These are phyloP conservation scores for Aureobasidium sp. DNA, from an alignment of 2,329 filamentous ascomycete genomes.

Conservation along the genomic window DNA sequence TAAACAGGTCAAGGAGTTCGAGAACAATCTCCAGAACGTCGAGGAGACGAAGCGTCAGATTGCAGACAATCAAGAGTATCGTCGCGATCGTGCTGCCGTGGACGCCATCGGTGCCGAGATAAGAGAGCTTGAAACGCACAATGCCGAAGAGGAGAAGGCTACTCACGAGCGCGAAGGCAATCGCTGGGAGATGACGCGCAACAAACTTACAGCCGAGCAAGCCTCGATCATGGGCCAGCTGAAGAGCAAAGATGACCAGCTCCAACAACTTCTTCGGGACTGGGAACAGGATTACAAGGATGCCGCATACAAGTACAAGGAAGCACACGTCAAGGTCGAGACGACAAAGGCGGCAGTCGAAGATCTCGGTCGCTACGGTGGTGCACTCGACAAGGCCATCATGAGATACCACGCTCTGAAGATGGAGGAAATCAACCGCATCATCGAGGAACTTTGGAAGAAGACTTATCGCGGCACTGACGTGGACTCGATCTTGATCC, in stretches of 20 bases:
- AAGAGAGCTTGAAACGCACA: constrained; percentile 61
- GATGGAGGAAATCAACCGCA: constrained; percentile 97
- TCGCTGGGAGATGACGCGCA: constrained; percentile 57
- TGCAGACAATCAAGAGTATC: constrained; percentile 77
- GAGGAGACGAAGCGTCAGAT: constrained; percentile 82
- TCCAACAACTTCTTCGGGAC: constrained; percentile 62
- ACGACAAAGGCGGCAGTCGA: constrained; percentile 90
- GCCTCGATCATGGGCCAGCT: constrained; percentile 68
- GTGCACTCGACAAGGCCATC: constrained; percentile 87
- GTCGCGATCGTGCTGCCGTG: constrained; percentile 62
- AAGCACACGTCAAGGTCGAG: constrained; percentile 80
- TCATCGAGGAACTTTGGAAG: constrained; percentile 94
- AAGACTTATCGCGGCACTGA: constrained; percentile 95
- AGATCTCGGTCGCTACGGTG: constrained; percentile 72
- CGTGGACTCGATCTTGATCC: constrained; percentile 92
- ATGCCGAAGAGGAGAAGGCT: constrained; percentile 74
- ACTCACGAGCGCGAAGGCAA: constrained; percentile 63
- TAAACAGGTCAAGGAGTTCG: constrained; percentile 65
- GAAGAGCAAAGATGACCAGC: constrained; percentile 75
- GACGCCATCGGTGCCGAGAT: constrained; percentile 63
- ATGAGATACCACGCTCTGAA: constrained; percentile 95
- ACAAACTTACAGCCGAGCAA: constrained; percentile 62
- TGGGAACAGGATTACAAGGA: constrained; percentile 84
- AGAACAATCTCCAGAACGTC: constrained; percentile 67
- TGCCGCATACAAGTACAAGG: constrained; percentile 70